These are phyloP conservation scores for Myxozyma geophila DNA, from an alignment of 805 yeast species.

Conservation along the genomic window DNA sequence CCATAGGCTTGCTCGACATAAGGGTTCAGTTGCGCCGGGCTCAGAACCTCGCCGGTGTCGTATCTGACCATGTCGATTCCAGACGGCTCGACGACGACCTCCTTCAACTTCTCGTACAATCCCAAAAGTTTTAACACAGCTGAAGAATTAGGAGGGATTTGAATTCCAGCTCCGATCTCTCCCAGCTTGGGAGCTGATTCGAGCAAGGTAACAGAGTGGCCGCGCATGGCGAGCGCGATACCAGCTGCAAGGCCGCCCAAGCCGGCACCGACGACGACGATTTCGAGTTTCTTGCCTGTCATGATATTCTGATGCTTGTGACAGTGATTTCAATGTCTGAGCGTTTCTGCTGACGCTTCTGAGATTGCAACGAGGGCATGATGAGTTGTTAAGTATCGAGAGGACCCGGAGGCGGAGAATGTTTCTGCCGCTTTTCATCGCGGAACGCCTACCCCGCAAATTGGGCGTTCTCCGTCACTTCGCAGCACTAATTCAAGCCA, in stretches of 20 bases:
- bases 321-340: too few species aligned
- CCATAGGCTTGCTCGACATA: conserved; percentile 21
- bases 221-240: conserved; percentile 40
- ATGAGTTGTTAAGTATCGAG: too few species aligned
- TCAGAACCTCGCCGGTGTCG: conserved; percentile 10
- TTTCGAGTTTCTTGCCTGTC: conserved; percentile 13
- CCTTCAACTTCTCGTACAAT: conserved; percentile 30
- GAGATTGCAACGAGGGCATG: too few species aligned
- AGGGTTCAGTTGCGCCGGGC: conserved; percentile 15
- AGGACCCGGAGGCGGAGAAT: too few species aligned
- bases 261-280: conserved; percentile 45
- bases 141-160: conserved; percentile 44
- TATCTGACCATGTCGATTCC: conserved; percentile 15
- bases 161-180: conserved; percentile 48
- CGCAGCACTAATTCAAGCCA: too few species aligned
- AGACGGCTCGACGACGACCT: conserved; percentile 16
- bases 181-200: conserved; percentile 43
- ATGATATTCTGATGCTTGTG: not conserved
- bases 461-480: too few species aligned
- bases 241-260: conserved; percentile 45
- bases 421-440: too few species aligned
- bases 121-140: conserved; percentile 41
- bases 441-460: too few species aligned
- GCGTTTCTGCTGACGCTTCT: too few species aligned
- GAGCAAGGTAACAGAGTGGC: conserved; percentile 42